phyloP scores from a whole-genome alignment of 2,329 filamentous ascomycete genomes.

The Cryphonectria naterciae region DNA sequence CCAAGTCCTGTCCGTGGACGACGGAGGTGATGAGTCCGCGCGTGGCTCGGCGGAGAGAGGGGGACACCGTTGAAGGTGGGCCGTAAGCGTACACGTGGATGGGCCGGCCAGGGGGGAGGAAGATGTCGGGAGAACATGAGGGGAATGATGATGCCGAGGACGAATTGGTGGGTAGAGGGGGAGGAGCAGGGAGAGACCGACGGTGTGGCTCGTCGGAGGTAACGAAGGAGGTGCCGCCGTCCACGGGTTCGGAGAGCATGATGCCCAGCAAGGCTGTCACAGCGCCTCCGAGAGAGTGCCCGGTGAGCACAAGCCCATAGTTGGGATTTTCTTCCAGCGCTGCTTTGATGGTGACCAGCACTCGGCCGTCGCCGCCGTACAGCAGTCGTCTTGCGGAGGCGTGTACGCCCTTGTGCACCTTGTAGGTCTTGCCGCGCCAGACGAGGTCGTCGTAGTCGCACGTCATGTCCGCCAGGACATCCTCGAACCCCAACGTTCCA shows the following conservation, averaged over 20 bases:
- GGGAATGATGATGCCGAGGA: conserved; percentile 28
- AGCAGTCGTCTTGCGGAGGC: conserved; percentile 70
- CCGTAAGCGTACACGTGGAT: conserved; percentile 83
- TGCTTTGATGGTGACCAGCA: conserved; percentile 67
- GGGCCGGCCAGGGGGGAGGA: conserved; percentile 67
- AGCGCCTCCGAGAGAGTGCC: conserved; percentile 70
- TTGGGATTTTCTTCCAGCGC: conserved; percentile 68
- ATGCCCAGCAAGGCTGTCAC: conserved; percentile 73
- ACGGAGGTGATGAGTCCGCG: conserved; percentile 75
- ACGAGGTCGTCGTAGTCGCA: conserved; percentile 71
- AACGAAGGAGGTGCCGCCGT: conserved; percentile 61
- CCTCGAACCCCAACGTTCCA: conserved; percentile 74
- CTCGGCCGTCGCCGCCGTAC: conserved; percentile 68
- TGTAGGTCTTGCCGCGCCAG: conserved; percentile 67
- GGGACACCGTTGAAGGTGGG: conserved; percentile 72
- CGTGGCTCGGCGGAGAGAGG: conserved; percentile 70
- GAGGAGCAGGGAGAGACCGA: conserved; percentile 41
- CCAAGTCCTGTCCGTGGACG: conserved; percentile 73
- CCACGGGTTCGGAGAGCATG: conserved; percentile 68
- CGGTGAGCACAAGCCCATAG: conserved; percentile 72
- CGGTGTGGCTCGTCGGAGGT: conserved; percentile 58
- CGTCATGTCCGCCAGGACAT: conserved; percentile 73
- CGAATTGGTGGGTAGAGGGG: conserved; percentile 31
- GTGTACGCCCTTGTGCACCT: conserved; percentile 76
- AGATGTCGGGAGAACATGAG: conserved; percentile 39